phyloP scores from a whole-genome alignment of 768 basidiomycete genomes.

The Amanita jacksonii region DNA sequence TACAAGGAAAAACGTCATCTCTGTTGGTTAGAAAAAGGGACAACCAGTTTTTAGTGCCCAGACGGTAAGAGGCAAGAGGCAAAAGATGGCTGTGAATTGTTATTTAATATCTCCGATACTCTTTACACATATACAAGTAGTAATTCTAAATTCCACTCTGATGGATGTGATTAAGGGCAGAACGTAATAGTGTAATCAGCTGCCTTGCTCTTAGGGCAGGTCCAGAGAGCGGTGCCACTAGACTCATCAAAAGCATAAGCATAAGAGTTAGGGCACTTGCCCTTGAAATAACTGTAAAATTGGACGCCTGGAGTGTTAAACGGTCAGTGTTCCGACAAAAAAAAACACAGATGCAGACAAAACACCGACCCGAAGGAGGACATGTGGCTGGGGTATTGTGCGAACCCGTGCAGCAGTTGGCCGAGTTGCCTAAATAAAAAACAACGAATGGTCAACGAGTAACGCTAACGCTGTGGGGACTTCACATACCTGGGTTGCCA shows the following conservation, averaged over 20 bases:
- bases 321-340: no score
- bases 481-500: slow-evolving; percentile 26
- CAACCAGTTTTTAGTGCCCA: no score
- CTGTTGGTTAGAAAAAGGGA: no score
- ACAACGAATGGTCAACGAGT: no score
- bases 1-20: no score
- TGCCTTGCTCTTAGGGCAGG: slow-evolving; percentile 28
- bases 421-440: slow-evolving; percentile 36
- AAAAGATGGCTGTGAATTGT: no score
- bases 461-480: no score
- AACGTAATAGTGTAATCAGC: slow-evolving; percentile 43
- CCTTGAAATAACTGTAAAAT: slow-evolving; percentile 33
- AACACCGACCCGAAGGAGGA: slow-evolving; percentile 31
- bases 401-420: slow-evolving; percentile 56
- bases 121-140: slow-evolving; percentile 3
- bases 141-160: no score
- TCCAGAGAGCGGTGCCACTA: slow-evolving; percentile 43
- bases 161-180: slow-evolving; percentile 35
- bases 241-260: slow-evolving; percentile 49
- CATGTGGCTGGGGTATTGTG: slow-evolving; percentile 45
- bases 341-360: no score
- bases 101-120: not conserved
- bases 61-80: no score
- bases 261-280: slow-evolving; percentile 36
- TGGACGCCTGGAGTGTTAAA: slow-evolving; percentile 25